Conservation (phyloP, 1,139 yeast genomes). For the Candida sojae region DNA sequence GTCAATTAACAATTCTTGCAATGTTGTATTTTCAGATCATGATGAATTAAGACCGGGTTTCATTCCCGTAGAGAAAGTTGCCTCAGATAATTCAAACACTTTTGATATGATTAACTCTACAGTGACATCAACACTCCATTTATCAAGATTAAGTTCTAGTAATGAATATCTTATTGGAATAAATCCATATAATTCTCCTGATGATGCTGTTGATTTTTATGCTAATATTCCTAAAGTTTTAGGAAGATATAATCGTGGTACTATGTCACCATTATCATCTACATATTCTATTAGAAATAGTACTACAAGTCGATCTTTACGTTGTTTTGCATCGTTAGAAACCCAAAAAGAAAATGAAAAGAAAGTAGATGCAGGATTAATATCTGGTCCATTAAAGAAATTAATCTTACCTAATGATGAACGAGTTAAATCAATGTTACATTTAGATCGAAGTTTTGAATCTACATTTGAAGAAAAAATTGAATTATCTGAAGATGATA, state of each 20-base stretch:
- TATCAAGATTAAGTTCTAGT: slow-evolving; percentile 10
- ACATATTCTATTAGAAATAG: slow-evolving; percentile 47
- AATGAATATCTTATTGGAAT: slow-evolving; percentile 15
- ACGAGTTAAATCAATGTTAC: slow-evolving; percentile 11
- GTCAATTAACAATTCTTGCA: slow-evolving; percentile 8
- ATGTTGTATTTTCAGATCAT: slow-evolving; percentile 13
- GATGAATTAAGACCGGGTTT: slow-evolving; percentile 15
- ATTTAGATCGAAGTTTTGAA: slow-evolving; percentile 13
- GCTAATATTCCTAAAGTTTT: slow-evolving; percentile 36
- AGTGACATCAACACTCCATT: slow-evolving; percentile 7
- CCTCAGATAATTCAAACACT: slow-evolving; percentile 6
- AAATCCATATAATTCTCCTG: slow-evolving; percentile 24
- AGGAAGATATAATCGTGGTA: slow-evolving; percentile 24
- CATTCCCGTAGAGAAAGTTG: slow-evolving; percentile 12
- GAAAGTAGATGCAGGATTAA: slow-evolving; percentile 5
- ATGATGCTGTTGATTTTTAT: slow-evolving; percentile 38
- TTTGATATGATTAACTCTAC: slow-evolving; percentile 1
- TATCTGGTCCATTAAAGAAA: slow-evolving; percentile 11
- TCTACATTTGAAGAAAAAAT: slow-evolving; percentile 27
- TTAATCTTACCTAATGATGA: slow-evolving; percentile 15
- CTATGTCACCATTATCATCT: slow-evolving; percentile 53
- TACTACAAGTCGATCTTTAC: slow-evolving; percentile 36
- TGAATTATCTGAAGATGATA: slow-evolving; percentile 37
- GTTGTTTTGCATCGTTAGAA: slow-evolving; percentile 24
- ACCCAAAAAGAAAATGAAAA: slow-evolving; percentile 2